Evolutionary conservation across 2,329 filamentous ascomycete species (phyloP).

Genomic region (Lomentospora prolificans): DNA sequence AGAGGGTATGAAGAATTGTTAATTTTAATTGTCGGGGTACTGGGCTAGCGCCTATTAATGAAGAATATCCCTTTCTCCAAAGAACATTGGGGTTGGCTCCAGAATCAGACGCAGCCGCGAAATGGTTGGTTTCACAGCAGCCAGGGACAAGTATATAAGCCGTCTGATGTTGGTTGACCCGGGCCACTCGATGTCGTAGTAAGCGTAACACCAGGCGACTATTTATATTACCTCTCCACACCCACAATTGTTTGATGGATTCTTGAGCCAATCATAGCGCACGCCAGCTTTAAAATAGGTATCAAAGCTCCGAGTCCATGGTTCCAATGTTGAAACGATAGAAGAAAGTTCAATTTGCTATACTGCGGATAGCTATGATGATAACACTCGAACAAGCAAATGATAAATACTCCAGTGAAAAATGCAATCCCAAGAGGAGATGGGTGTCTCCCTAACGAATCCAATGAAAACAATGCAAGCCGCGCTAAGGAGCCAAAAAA

Average conservation of each 20-base stretch:
- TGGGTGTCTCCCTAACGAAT: neutral
- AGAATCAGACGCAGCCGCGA: too few species aligned
- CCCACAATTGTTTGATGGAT: neutral
- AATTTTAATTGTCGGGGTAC: neutral
- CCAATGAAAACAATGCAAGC: neutral
- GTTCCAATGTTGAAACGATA: neutral
- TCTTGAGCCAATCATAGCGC: neutral
- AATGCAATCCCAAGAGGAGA: neutral
- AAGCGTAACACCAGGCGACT: neutral
- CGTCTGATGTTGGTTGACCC: neutral
- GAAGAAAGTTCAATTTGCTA: neutral
- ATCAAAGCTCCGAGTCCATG: too few species aligned
- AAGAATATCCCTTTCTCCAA: neutral
- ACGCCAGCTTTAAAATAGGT: neutral
- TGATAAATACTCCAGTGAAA: neutral
- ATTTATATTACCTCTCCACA: neutral
- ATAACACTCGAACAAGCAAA: neutral
- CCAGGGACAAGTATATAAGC: neutral
- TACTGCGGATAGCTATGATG: neutral
- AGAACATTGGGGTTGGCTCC: too few species aligned
- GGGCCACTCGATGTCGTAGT: neutral
- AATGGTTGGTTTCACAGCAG: neutral
- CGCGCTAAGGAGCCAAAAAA: neutral
- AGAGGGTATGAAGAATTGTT: neutral
- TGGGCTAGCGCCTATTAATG: neutral